Conservation (phyloP, 148 eudicot species). For the Oxyria digyna region DNA sequence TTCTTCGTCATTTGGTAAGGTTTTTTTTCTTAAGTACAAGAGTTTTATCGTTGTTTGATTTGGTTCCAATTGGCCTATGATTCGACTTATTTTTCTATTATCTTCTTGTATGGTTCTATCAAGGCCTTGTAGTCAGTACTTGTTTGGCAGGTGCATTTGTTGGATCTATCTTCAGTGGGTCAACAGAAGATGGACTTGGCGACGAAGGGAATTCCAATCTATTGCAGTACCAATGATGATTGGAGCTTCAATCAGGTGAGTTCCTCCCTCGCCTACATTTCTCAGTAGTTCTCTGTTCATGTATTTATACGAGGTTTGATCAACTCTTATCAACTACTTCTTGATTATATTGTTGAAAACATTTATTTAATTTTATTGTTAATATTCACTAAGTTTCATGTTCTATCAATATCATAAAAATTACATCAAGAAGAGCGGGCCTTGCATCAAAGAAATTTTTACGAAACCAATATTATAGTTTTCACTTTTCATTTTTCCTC, state of each 20-base stretch:
- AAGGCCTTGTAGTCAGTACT: conserved; percentile 83
- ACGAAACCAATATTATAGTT: background rate
- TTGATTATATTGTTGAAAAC: background rate
- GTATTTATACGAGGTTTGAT: background rate
- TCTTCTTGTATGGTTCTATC: too few relatives aligned
- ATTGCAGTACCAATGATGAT: conserved; percentile 74
- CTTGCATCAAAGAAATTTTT: background rate
- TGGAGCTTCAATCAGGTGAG: conserved; percentile 76
- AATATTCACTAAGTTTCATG: too few relatives aligned
- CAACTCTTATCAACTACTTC: background rate
- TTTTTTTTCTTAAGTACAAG: too few relatives aligned
- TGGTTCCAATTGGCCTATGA: too few relatives aligned
- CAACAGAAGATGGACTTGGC: conserved; percentile 81
- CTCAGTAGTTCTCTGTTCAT: background rate
- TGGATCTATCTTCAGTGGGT: conserved; percentile 80
- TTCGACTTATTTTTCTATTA: too few relatives aligned
- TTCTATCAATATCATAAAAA: background rate
- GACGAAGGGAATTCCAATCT: conserved; percentile 65
- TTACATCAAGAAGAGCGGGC: background rate
- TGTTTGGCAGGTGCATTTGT: conserved; percentile 80
- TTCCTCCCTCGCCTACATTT: background rate
- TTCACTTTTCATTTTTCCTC: background rate
- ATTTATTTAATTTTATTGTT: too few relatives aligned
- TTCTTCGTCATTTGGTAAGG: too few relatives aligned
- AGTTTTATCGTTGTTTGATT: too few relatives aligned